Evolutionary conservation across 148 eudicot genomes (phyloP).

Genomic region (Drosera capensis): DNA sequence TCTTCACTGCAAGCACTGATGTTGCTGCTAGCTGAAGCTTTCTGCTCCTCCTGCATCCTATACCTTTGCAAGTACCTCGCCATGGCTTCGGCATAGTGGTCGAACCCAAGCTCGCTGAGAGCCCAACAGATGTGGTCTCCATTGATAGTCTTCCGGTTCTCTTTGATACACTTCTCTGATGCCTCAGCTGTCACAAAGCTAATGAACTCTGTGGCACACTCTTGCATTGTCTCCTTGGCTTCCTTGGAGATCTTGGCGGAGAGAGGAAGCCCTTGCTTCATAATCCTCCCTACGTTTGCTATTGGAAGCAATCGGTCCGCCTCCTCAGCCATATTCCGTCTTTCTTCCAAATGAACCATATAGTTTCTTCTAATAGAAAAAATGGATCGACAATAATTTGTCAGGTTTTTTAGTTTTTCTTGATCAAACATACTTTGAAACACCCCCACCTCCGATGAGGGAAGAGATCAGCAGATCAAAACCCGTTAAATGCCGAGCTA

Average conservation of each 20-base stretch:
- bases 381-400: no score
- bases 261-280: slow-evolving; percentile 57
- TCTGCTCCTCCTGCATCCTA: slow-evolving; percentile 44
- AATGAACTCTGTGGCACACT: slow-evolving; percentile 70
- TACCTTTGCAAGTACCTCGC: slow-evolving; percentile 36
- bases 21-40: slow-evolving; percentile 16
- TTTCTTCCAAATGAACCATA: no score
- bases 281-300: slow-evolving; percentile 69
- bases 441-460: no score
- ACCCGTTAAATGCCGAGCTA: no score
- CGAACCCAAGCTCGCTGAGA: slow-evolving; percentile 46
- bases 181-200: slow-evolving; percentile 80
- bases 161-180: slow-evolving; percentile 61
- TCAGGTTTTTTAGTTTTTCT: no score
- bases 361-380: no score
- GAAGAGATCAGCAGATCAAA: no score
- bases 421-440: no score
- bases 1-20: no score
- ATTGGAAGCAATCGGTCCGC: slow-evolving; percentile 61
- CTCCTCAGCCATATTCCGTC: slow-evolving; percentile 27
- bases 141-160: slow-evolving; percentile 67
- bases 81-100: slow-evolving; percentile 38
- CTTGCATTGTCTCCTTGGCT: slow-evolving; percentile 77
- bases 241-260: slow-evolving; percentile 68
- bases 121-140: slow-evolving; percentile 88